phyloP scores from a whole-genome alignment of 192 early-diverging fungal species.

The Paraglomus occultum region DNA sequence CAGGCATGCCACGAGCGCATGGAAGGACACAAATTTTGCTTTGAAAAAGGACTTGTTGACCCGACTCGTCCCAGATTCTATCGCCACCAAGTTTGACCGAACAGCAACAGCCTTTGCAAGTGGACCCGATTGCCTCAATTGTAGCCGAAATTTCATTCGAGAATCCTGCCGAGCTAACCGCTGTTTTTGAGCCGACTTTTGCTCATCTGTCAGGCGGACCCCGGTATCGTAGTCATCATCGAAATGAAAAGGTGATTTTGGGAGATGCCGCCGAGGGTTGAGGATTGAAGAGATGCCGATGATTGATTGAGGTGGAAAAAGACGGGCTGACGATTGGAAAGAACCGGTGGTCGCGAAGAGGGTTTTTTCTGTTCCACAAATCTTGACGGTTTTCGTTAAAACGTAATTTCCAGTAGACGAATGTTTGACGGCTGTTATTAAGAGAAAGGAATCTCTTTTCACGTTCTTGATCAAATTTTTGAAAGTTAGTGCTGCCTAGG shows the following conservation, averaged over 20 bases:
- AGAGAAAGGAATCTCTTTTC: neutral
- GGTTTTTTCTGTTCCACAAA: neutral
- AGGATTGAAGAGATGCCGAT: neutral
- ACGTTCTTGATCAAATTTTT: neutral
- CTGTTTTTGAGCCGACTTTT: neutral
- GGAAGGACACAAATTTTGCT: too few species aligned
- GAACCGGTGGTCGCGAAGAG: neutral
- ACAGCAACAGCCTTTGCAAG: too few species aligned
- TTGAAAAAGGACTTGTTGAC: too few species aligned
- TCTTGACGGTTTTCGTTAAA: neutral
- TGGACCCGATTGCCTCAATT: too few species aligned
- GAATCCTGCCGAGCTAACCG: neutral
- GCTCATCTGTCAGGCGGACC: neutral
- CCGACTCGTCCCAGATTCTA: too few species aligned
- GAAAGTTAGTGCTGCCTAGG: neutral
- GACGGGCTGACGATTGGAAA: neutral
- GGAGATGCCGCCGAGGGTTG: too few species aligned
- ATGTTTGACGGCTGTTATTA: neutral
- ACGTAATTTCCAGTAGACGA: neutral
- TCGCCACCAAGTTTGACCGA: too few species aligned
- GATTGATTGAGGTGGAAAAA: neutral
- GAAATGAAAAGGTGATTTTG: neutral
- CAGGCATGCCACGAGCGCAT: neutral
- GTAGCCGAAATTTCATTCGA: too few species aligned
- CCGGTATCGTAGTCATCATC: neutral